Evolutionary conservation across 1,139 yeast species (phyloP), one percentile per base, ranked within the genome.

Genomic region (Pichia sp.): DNA sequence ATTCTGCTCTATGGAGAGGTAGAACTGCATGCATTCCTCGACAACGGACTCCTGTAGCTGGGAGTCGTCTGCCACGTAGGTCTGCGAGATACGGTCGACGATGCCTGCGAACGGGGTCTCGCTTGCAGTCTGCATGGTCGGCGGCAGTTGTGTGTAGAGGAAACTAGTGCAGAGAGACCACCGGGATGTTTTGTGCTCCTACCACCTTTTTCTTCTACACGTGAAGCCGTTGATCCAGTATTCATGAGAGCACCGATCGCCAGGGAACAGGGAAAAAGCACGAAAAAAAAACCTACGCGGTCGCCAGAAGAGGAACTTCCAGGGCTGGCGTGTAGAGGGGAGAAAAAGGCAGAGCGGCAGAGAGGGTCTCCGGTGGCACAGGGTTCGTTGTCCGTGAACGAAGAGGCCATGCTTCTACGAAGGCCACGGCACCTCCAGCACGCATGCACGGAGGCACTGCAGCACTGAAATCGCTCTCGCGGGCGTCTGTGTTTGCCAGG

Each of bases 1-100:
- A 36, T 47, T 45, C 11, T 49, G 16, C 10, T 43, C 45, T 11
- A 43, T 40, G 7, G 47, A 46, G 7, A 57, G 49, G 30, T 50
- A 59, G 34, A 41, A 54, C 10, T 51, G 51, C 61, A 57, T 56
- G 26, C 57, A 51, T 38, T 56, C 59, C 43, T 57, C 58, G 42
- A 59, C 55, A 13, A 59, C 57, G 3, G 51, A 44, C 42, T 59
- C 56, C 23, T 59, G 61, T 5, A 53, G 16, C 3, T 45, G 34
- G 2, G 57, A 4, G 40, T 59, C 59, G n/a, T 54, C 54, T n/a
- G 30, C 49, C 7, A 56, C 36, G 32, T 55, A 59, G 2, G 56
- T 53, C 19, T 49, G 50, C 15, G 40, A 34, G 23, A 59, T 59
- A 16, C 57, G 34, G 2, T 51, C 51, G 8, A 53, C 48, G 8